phyloP scores from a whole-genome alignment of 2,329 filamentous ascomycete genomes.

The Cladosporium velox region DNA sequence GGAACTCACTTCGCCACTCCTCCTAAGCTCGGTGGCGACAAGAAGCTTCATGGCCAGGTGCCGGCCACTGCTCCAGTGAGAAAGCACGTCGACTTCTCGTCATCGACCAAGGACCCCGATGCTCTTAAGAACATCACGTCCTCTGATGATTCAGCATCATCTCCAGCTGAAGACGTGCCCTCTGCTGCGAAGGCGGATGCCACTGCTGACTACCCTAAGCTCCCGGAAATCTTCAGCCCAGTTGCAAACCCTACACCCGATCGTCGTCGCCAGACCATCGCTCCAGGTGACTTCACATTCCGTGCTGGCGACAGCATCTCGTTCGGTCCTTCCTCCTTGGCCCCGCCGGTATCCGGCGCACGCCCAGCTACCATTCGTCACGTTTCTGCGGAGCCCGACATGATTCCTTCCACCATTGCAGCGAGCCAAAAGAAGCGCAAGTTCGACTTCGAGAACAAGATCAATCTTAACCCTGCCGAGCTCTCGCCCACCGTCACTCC shows the following conservation, averaged over 20 bases:
- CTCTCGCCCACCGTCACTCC: conserved; percentile 9
- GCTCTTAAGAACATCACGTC: conserved; percentile 19
- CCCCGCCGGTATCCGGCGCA: conserved; percentile 34
- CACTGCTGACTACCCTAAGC: conserved; percentile 24
- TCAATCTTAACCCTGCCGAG: conserved; percentile 32
- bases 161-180: background rate
- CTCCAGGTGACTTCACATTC: conserved; percentile 52
- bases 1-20: conserved; percentile 58
- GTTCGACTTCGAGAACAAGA: conserved; percentile 41
- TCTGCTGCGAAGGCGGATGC: conserved; percentile 22
- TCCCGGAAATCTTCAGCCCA: conserved; percentile 23
- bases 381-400: conserved; percentile 41
- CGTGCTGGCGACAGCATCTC: conserved; percentile 47
- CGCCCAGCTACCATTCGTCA: conserved; percentile 45
- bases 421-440: conserved; percentile 50
- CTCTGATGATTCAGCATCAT: conserved; percentile 29
- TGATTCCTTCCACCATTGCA: conserved; percentile 39
- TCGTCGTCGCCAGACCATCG: conserved; percentile 39
- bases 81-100: conserved; percentile 82
- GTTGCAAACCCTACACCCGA: conserved; percentile 36
- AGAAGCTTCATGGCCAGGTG: conserved; percentile 35
- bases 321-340: conserved; percentile 43
- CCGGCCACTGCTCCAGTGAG: conserved; percentile 69
- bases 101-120: conserved; percentile 50
- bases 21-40: conserved; percentile 28